phyloP scores from a whole-genome alignment of 306 rosid genomes.

The Rosa persica region DNA sequence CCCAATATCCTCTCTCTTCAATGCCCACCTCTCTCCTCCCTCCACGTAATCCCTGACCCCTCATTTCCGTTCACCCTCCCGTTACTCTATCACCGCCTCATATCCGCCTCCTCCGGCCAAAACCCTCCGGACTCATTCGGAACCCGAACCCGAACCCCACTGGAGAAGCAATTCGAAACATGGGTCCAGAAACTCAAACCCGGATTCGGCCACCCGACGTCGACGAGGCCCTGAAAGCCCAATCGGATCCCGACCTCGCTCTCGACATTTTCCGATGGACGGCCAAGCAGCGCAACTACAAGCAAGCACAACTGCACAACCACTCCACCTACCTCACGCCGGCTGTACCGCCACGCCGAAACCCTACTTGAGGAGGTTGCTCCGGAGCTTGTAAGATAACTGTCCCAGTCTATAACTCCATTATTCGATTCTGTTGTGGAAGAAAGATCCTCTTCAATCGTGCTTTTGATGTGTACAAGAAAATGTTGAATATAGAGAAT shows the following conservation, averaged over 20 bases:
- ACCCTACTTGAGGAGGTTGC: conserved; percentile 77
- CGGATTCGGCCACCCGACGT: conserved; percentile 69
- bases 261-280: conserved; percentile 97
- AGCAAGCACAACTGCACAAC: no score
- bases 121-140: conserved; percentile 16
- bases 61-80: not conserved
- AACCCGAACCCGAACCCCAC: conserved; percentile 67
- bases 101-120: conserved; percentile 29
- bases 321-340: conserved; percentile 61
- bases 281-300: conserved; percentile 76
- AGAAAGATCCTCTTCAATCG: conserved; percentile 62
- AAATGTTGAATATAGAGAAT: conserved; percentile 54
- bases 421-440: conserved; percentile 64
- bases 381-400: conserved; percentile 80
- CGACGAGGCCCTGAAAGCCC: conserved; percentile 56
- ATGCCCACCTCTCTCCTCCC: conserved; percentile 10
- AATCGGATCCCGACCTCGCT: conserved; percentile 84
- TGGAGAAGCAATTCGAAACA: conserved; percentile 72
- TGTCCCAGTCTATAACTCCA: conserved; percentile 68
- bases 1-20: conserved; percentile 12
- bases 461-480: conserved; percentile 78
- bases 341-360: conserved; percentile 60
- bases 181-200: conserved; percentile 87
- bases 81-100: conserved; percentile 12
- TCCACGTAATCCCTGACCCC: not conserved